These are phyloP conservation scores for Hymenoscyphus repandus DNA, from an alignment of 2,329 filamentous ascomycete genomes.

Conservation along the genomic window DNA sequence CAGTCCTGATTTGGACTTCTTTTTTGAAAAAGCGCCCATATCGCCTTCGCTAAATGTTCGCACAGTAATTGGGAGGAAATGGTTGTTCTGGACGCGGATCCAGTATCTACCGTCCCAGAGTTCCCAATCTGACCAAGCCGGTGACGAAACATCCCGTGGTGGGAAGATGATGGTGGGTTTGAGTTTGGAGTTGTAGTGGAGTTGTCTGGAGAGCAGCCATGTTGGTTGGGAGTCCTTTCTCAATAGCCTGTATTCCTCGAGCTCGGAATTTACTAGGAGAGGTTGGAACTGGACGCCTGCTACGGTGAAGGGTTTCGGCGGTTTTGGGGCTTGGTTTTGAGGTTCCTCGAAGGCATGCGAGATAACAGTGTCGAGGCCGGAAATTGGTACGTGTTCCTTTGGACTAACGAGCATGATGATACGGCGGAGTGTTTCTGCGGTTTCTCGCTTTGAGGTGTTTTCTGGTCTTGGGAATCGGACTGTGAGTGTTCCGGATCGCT, in stretches of 20 bases:
- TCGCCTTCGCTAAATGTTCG: slow-evolving; percentile 18
- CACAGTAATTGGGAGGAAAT: slow-evolving; percentile 8
- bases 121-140: slow-evolving; percentile 21
- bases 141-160: background rate
- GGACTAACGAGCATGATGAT: slow-evolving; percentile 46
- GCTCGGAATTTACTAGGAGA: background rate
- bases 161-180: slow-evolving; percentile 30
- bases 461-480: slow-evolving; percentile 13
- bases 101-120: slow-evolving; percentile 59
- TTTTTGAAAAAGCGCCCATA: background rate
- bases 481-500: slow-evolving; percentile 32
- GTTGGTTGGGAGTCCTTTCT: background rate
- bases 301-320: slow-evolving; percentile 14
- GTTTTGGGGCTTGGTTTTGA: background rate
- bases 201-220: slow-evolving; percentile 26
- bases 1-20: slow-evolving; percentile 7
- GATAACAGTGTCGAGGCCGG: slow-evolving; percentile 38
- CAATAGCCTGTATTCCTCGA: background rate
- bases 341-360: slow-evolving; percentile 36
- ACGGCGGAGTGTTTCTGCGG: slow-evolving; percentile 41
- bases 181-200: slow-evolving; percentile 36
- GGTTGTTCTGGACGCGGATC: slow-evolving; percentile 39
- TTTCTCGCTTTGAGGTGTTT: slow-evolving; percentile 21
- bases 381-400: slow-evolving; percentile 36
- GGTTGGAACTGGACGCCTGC: slow-evolving; percentile 22